A percentile compares a stretch with the other conserved stretches of the same genome.
Conservation (phyloP, 495 filamentous ascomycete genomes). For the Neurospora sp. region DNA sequence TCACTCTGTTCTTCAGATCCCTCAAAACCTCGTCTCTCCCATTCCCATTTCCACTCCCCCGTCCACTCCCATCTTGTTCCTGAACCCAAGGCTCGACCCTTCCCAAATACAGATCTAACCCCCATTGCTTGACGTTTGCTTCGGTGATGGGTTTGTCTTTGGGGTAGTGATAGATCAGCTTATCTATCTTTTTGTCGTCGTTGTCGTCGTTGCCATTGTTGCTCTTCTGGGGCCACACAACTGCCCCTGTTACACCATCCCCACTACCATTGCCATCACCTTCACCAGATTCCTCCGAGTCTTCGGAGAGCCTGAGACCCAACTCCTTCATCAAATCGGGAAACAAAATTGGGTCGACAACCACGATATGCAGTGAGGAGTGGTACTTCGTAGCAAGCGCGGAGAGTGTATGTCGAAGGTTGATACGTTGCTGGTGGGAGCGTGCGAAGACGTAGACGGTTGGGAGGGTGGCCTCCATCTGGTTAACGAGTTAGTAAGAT, state of each 20-base stretch:
- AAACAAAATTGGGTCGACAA: constrained; percentile 35
- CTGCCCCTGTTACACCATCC: neutral
- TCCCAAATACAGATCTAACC: constrained; percentile 23
- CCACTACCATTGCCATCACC: neutral
- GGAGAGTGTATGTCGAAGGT: constrained; percentile 22
- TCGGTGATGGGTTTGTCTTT: constrained; percentile 14
- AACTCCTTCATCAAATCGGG: constrained; percentile 24
- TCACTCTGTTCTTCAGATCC: neutral
- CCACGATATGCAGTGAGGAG: constrained; percentile 28
- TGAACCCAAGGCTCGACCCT: constrained; percentile 25
- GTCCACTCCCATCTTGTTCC: neutral
- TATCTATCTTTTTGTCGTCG: constrained; percentile 9
- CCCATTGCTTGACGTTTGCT: constrained; percentile 19
- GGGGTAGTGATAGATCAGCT: constrained; percentile 22
- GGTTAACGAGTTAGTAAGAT: neutral
- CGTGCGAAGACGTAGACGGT: constrained; percentile 34
- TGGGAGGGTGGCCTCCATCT: constrained; percentile 24
- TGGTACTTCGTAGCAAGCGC: constrained; percentile 29
- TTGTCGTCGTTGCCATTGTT: neutral
- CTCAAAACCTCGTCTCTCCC: neutral
- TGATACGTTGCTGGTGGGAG: constrained; percentile 16
- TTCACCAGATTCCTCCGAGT: neutral
- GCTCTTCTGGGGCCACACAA: neutral
- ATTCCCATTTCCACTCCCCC: neutral
- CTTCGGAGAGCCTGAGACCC: constrained; percentile 15